These are phyloP conservation scores for Fusarium protoensiforme DNA, from an alignment of 2,329 filamentous ascomycete species.

Conservation along the genomic window DNA sequence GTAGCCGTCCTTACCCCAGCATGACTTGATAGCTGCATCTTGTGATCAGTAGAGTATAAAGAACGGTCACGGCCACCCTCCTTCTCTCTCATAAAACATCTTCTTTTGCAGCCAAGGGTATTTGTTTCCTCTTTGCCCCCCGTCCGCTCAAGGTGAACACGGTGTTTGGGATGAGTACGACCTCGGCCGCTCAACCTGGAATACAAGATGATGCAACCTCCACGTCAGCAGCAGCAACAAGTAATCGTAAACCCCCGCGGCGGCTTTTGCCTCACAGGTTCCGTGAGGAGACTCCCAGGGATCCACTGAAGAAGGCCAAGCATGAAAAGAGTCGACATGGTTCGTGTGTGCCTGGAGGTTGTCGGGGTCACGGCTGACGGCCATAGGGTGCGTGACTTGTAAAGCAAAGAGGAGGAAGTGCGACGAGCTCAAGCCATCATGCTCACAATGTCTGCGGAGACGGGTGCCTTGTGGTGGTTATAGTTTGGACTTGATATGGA, in stretches of 20 bases:
- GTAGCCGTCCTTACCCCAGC: background rate
- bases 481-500: slow-evolving; percentile 12
- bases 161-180: background rate
- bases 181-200: background rate
- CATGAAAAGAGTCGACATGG: slow-evolving; percentile 23
- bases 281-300: background rate
- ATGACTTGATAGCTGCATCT: background rate
- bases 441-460: slow-evolving; percentile 13
- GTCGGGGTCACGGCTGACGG: background rate
- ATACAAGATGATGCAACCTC: background rate
- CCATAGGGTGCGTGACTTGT: slow-evolving; percentile 19
- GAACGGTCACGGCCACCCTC: background rate
- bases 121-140: background rate
- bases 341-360: background rate
- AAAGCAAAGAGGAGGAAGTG: slow-evolving; percentile 24
- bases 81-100: background rate
- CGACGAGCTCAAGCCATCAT: slow-evolving; percentile 23
- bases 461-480: slow-evolving; percentile 16
- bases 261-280: background rate
- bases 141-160: background rate
- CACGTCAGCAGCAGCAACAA: background rate
- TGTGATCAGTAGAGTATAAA: background rate
- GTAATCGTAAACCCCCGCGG: background rate
- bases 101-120: background rate
- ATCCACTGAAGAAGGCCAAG: background rate